Evolutionary conservation across 2,329 filamentous ascomycete genomes (phyloP), one percentile per base, ranked within the genome.

Genomic region (Aspergillus pseudonomiae): DNA sequence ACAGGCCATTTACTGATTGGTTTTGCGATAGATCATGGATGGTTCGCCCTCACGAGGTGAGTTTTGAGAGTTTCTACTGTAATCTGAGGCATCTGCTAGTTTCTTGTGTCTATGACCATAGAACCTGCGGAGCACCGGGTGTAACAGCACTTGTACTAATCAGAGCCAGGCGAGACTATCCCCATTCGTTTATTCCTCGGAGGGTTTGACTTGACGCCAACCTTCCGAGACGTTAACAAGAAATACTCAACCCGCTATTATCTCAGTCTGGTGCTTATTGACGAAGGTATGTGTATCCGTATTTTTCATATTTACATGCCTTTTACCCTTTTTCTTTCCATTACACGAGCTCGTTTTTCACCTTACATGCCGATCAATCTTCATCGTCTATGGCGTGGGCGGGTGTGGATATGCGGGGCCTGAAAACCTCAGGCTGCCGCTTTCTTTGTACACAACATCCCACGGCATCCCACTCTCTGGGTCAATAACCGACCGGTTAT

Each of bases 171-270:
- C 74, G 90, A 92, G 80, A 98, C 95, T 2, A 99, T 99, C 66
- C 95, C 95, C 26, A 99, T 99, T 75, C 88, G 95, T 71, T 85
- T 99, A 61, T 99, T 99, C 87, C 88, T 99, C 11, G 95, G 95
- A 65, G 95, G 95, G 59, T 99, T 99, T 77, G 96, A 99, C 79
- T 82, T 99, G 67, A 99, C 95, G 5, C 95, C 95, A 19, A 99
- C 95, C 14, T 99, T 99, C 87, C 91, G 95, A 66, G 95, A 99
- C 78, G 96, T 99, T 71, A 99, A 99, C 87, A 99, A 99, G 86
- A 99, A 99, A 82, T 99, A 97, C 80, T 98, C 94, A 30, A 98
- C 94, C 43, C 87, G 95, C 74, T 99, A 99, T 82, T 99, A 99
- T 81, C 87, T 99, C 67, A 97, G 94, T 77, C 82, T 99, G 66